Evolutionary conservation across 176 grass and related monocot genomes (phyloP).

Genomic region (Phoenix roebelenii): DNA sequence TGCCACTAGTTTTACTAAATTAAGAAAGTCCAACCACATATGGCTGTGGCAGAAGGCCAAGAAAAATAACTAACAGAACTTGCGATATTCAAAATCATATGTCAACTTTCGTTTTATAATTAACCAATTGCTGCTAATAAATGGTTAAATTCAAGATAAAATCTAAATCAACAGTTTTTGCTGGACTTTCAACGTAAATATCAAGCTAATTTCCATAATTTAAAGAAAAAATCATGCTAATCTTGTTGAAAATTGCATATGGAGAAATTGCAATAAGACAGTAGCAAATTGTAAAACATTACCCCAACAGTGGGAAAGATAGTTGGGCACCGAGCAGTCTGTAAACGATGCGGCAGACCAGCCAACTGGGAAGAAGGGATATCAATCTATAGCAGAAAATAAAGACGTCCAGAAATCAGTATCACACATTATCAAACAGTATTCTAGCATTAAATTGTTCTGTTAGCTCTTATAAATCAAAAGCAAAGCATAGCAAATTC

Average conservation of each 20-base stretch:
- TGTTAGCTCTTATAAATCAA: background rate
- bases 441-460: background rate
- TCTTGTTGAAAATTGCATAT: background rate
- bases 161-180: no score
- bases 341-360: background rate
- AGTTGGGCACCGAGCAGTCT: background rate
- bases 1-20: no score
- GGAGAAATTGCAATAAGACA: background rate
- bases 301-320: conserved; percentile 1
- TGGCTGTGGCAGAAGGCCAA: no score
- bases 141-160: no score
- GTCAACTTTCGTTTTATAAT: no score
- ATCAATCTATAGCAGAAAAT: background rate
- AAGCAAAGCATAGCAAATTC: background rate
- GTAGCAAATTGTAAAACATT: background rate
- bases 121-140: no score
- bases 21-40: no score
- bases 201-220: no score
- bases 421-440: background rate
- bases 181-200: no score
- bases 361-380: background rate
- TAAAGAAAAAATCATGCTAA: background rate
- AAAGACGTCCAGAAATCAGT: background rate
- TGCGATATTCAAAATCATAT: no score
- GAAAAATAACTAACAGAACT: no score